Conservation (phyloP, 108 stramenopile species). For the Halocafeteria seosinensis region DNA sequence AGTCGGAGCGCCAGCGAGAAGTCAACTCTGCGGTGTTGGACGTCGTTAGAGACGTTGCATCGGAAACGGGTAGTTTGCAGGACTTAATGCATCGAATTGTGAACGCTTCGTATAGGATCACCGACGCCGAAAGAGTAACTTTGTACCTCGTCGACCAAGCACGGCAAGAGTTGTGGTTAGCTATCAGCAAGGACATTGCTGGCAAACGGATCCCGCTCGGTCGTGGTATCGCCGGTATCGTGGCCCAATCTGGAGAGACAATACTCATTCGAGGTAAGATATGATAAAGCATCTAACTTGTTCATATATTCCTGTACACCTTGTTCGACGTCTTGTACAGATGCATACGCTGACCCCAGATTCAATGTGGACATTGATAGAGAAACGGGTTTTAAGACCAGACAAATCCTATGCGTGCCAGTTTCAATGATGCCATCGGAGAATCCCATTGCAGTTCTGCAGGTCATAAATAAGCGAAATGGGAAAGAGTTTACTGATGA, state of each 20-base stretch:
- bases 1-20: conserved; percentile 6
- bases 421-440: not conserved
- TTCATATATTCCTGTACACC: no score
- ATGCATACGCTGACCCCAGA: conserved; percentile 2
- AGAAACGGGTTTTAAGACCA: conserved; percentile 8
- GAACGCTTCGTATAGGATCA: not conserved
- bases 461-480: conserved; percentile 18
- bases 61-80: not conserved
- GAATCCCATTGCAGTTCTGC: conserved; percentile 22
- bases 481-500: not conserved
- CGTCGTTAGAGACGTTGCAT: not conserved
- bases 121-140: not conserved
- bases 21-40: conserved; percentile 9
- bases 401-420: conserved; percentile 13
- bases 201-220: conserved; percentile 1
- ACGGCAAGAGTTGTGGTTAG: not conserved
- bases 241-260: conserved; percentile 9
- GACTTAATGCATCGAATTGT: not conserved
- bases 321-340: no score
- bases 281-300: no score
- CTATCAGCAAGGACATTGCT: not conserved
- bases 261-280: conserved; percentile 19
- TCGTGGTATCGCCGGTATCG: conserved; percentile 23
- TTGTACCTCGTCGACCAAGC: not conserved
- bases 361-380: conserved; percentile 8